phyloP scores from a whole-genome alignment of 1,139 yeast species.

The Chernovozyma sophiae-reginae region DNA sequence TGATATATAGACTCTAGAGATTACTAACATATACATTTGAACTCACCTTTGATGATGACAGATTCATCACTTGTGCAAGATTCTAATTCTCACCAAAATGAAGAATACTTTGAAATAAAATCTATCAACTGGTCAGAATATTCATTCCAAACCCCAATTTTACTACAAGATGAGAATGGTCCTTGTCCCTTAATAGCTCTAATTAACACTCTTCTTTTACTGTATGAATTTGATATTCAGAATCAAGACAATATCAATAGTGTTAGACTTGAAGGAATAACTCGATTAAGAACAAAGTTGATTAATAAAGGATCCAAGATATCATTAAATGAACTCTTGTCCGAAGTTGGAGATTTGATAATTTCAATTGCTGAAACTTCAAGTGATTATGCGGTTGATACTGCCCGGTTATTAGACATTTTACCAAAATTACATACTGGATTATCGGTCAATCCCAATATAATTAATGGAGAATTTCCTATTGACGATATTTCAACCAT shows the following conservation, averaged over 20 bases:
- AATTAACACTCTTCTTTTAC: conserved; percentile 60
- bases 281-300: conserved; percentile 24
- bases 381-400: conserved; percentile 23
- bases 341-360: conserved; percentile 44
- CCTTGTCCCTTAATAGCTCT: conserved; percentile 90
- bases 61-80: no score
- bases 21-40: no score
- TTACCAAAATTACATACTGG: conserved; percentile 73
- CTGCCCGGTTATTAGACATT: conserved; percentile 32
- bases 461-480: conserved; percentile 59
- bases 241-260: conserved; percentile 11
- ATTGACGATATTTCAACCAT: conserved; percentile 30
- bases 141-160: conserved; percentile 46
- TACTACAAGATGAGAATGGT: conserved; percentile 81
- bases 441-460: conserved; percentile 65
- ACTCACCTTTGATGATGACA: no score
- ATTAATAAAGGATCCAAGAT: conserved; percentile 15
- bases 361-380: conserved; percentile 23
- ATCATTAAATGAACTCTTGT: conserved; percentile 31
- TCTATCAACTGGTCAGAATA: conserved; percentile 28
- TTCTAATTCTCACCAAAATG: not conserved
- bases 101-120: conserved; percentile 18
- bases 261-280: conserved; percentile 12
- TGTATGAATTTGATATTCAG: conserved; percentile 30
- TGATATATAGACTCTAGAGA: no score